These are phyloP conservation scores for Fusarium xyrophilum DNA, from an alignment of 2,329 filamentous ascomycete genomes.

Conservation along the genomic window DNA sequence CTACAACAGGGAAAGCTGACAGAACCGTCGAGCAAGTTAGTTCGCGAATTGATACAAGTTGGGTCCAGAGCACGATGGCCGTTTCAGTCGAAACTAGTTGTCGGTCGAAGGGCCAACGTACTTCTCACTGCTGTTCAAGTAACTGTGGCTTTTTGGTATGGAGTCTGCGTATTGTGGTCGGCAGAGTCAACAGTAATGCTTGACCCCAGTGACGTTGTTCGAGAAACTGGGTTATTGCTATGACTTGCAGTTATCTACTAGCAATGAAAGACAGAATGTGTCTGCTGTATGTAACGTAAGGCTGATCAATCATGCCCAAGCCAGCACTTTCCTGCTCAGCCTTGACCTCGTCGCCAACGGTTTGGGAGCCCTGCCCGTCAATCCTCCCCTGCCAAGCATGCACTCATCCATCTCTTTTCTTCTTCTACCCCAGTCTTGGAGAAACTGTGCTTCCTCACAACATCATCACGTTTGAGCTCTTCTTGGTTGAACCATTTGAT, in stretches of 20 bases:
- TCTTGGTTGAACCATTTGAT: not conserved
- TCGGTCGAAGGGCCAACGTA: not conserved
- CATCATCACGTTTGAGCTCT: too few relatives aligned
- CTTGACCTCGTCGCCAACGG: too few relatives aligned
- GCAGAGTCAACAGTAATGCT: not conserved
- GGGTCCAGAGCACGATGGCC: not conserved
- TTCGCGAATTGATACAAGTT: not conserved
- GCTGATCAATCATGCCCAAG: not conserved
- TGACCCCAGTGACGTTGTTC: rapidly evolving
- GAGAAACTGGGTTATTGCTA: too few relatives aligned
- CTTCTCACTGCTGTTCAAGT: not conserved
- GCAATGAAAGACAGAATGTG: too few relatives aligned
- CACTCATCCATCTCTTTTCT: rapidly evolving
- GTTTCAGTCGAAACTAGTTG: not conserved
- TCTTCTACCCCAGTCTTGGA: too few relatives aligned
- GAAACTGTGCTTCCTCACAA: rapidly evolving
- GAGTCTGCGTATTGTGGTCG: not conserved
- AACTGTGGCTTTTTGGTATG: rapidly evolving
- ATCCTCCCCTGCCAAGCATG: not conserved
- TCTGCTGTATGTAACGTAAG: not conserved
- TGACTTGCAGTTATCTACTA: not conserved
- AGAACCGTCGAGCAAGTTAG: not conserved
- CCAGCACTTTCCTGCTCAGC: not conserved
- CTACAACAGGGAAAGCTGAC: rapidly evolving
- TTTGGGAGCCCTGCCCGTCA: rapidly evolving